phyloP scores from a whole-genome alignment of 2,329 filamentous ascomycete genomes.

The Apiospora marii region DNA sequence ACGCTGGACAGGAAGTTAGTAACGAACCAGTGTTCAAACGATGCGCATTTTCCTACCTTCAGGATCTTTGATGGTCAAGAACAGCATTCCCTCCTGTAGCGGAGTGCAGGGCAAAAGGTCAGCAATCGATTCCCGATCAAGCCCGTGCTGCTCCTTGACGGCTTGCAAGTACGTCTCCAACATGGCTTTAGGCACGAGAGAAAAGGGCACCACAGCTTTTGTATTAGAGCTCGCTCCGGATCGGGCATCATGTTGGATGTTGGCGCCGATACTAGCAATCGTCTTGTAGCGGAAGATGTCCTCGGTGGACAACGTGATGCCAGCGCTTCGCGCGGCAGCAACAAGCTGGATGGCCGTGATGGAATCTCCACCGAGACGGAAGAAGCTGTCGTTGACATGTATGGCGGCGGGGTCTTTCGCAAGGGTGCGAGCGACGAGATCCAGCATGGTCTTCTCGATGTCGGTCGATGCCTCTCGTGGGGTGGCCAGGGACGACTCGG shows the following conservation, averaged over 20 bases:
- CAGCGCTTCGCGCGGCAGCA: constrained; percentile 38
- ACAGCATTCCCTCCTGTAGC: constrained; percentile 42
- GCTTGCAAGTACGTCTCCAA: background rate
- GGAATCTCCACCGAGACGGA: constrained; percentile 33
- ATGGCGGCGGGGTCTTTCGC: constrained; percentile 17
- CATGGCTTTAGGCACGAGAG: background rate
- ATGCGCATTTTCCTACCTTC: constrained; percentile 28
- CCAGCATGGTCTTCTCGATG: constrained; percentile 24
- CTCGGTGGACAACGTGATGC: constrained; percentile 49
- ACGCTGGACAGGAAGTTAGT: constrained; percentile 26
- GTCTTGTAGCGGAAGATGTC: constrained; percentile 17
- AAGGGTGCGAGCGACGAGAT: constrained; percentile 20
- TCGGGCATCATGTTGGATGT: background rate
- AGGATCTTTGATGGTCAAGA: constrained; percentile 34
- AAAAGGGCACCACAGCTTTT: background rate
- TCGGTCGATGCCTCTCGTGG: constrained; percentile 22
- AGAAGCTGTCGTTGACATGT: constrained; percentile 28
- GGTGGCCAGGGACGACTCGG: background rate
- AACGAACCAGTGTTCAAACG: too few relatives aligned
- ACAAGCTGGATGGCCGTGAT: constrained; percentile 22
- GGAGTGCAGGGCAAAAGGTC: constrained; percentile 41
- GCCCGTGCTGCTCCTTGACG: background rate
- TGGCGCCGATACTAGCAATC: background rate
- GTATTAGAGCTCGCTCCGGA: too few relatives aligned
- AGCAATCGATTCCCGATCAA: constrained; percentile 26